Evolutionary conservation across 257 asterid genomes (phyloP), one percentile per base, ranked within the genome.

Genomic region (Solanum arcanum): DNA sequence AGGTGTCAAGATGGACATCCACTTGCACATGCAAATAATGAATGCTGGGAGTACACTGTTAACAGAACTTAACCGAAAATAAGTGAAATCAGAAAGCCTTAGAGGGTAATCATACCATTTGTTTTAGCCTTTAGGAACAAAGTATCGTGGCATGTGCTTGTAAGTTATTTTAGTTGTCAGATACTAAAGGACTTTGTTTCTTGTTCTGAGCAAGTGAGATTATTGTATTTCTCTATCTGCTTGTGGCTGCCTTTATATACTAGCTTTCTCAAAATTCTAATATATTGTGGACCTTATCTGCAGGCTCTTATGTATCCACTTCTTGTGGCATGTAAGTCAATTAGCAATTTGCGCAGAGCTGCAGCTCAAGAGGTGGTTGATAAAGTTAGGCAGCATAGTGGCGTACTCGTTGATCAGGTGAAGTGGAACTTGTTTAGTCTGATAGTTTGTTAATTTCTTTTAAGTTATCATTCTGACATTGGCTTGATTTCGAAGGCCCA

Each of bases 301-400:
- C 98, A 97, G 99, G 99, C 99, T 92, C 99, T 97, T 89, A 97
- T 97, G 99, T 97, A 97, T 87, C 99, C 99, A 70, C 99, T 97
- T 77, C 99, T 97, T 80, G 99, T 97, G 92, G 99, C 99, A 5
- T 97, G 99, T 86, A 97, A 97, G 90, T 95, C 99, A 25, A 96
- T 97, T 91, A 97, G 99, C 93, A 94, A 90, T 90, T 93, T 94
- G 84, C 95, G 99, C 86, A 95, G 92, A 90, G 96, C 95, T 90
- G 99, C 99, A 68, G 99, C 99, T 85, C 98, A 96, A 89, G 99
- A 97, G 91, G 99, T 97, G 89, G 99, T 97, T 85, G 97, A 97
- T 88, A 93, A 93, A 92, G 99, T 97, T 92, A 92, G 99, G 89
- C 98, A 95, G 89, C 99, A 97, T 83, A 97, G 99, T 89, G 99